Evolutionary conservation across 192 early-diverging fungal species (phyloP), one percentile per base, ranked within the genome.

Genomic region (Coemansia sp.): DNA sequence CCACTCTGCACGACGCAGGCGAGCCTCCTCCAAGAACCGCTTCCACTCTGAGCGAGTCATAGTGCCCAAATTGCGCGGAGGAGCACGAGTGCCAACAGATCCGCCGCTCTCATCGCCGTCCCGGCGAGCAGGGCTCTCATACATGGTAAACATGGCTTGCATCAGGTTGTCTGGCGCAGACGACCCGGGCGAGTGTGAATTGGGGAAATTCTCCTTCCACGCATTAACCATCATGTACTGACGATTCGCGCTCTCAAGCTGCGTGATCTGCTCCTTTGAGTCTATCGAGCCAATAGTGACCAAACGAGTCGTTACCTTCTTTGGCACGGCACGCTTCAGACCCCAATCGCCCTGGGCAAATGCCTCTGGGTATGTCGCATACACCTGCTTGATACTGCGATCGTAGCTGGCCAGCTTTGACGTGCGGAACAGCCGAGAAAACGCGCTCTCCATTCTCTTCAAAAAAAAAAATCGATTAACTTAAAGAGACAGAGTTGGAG

Each of bases 191-290:
- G 80, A 79, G 44, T 77, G 77, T 26, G 89, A 91, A 52, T 77
- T 75, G 11, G 85, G 86, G 63, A 92, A 93, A 69, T 90, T 90
- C 55, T 93, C 89, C 68, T 89, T 91, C 91, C 90, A 93, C 26
- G 87, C 67, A 65, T 84, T 84, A 14, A 86, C 55, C 69, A 86
- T 84, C 64, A 87, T 74, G 37, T 84, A 89, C 63, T 87, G 78
- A 32, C 75, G 70, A 57, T 88, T 67, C n/a, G 86, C 92, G 37
- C 87, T 88, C 53, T 87, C 71, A 77, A 88, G 90, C 30, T 86
- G 85, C 1, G 84, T 88, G 60, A 89, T 88, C 83, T 91, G 89
- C 74, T 93, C 92, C 33, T 84, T 81, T 5, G 90, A 89, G 65
- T 93, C 92, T 26, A 91, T 78, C 32, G 78, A 75, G 14, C 74